Evolutionary conservation across 495 filamentous ascomycete species (phyloP).

Genomic region (Penicillium odoratum): DNA sequence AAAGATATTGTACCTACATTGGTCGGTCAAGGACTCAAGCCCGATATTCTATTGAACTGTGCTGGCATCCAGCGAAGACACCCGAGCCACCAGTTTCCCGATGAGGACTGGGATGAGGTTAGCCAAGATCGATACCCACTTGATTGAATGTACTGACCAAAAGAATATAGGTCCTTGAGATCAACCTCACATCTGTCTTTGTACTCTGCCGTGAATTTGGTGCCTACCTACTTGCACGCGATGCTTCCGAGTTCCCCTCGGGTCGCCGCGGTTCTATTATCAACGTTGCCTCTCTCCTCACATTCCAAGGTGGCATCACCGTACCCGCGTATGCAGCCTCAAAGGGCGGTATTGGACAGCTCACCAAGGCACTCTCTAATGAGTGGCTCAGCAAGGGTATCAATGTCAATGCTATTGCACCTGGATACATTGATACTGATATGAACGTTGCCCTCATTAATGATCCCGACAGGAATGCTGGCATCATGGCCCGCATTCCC

Average conservation of each 20-base stretch:
- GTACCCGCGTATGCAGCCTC: slow-evolving; percentile 89
- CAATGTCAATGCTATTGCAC: slow-evolving; percentile 79
- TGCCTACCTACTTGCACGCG: slow-evolving; percentile 72
- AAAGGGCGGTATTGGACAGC: slow-evolving; percentile 82
- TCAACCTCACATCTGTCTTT: slow-evolving; percentile 84
- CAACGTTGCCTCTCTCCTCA: slow-evolving; percentile 81
- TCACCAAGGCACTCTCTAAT: slow-evolving; percentile 86
- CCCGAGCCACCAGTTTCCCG: slow-evolving; percentile 74
- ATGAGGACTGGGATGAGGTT: slow-evolving; percentile 77
- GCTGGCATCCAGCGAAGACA: slow-evolving; percentile 84
- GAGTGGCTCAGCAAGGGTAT: slow-evolving; percentile 81
- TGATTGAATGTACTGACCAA: not conserved
- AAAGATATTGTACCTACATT: slow-evolving; percentile 60
- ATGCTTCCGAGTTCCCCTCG: slow-evolving; percentile 46
- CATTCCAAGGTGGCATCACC: slow-evolving; percentile 89
- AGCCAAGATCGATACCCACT: not conserved
- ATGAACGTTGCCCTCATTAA: slow-evolving; percentile 87
- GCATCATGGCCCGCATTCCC: slow-evolving; percentile 81
- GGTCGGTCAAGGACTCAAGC: slow-evolving; percentile 58
- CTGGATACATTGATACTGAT: slow-evolving; percentile 82
- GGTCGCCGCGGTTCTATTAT: slow-evolving; percentile 74
- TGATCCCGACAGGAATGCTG: slow-evolving; percentile 64
- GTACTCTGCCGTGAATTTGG: slow-evolving; percentile 80
- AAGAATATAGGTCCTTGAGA: slow-evolving; percentile 61
- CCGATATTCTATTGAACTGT: slow-evolving; percentile 77